Percentiles rank a stretch among this genome's conserved stretches.
phyloP scores from a whole-genome alignment of 441 rosid genomes.

The Jatropha podagrica region DNA sequence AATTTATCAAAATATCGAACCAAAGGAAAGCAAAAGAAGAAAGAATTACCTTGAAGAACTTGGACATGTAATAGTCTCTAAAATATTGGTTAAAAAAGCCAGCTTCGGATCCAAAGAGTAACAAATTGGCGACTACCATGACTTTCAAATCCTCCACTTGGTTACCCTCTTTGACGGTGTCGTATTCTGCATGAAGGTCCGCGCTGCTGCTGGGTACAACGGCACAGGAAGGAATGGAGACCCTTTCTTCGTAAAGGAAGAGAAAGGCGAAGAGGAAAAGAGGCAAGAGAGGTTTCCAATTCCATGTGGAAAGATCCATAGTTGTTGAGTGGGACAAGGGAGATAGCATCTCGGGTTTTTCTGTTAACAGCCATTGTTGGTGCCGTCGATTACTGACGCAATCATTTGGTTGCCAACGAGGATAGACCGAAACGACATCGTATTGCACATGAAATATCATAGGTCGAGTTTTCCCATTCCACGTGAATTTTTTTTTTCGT shows the following conservation, averaged over 20 bases:
- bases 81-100: constrained; percentile 39
- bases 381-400: background rate
- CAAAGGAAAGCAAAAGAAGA: background rate
- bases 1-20: background rate
- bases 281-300: constrained; percentile 40
- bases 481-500: no score
- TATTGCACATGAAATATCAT: no score
- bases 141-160: constrained; percentile 41
- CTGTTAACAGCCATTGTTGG: constrained; percentile 7
- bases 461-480: no score
- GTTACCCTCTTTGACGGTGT: constrained; percentile 16
- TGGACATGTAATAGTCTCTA: constrained; percentile 56
- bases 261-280: constrained; percentile 32
- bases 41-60: constrained; percentile 45
- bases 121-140: constrained; percentile 56
- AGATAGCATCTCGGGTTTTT: constrained; percentile 28
- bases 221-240: constrained; percentile 48
- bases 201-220: constrained; percentile 24
- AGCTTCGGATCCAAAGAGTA: constrained; percentile 45
- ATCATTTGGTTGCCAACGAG: background rate
- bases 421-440: background rate
- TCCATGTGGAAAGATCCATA: constrained; percentile 33
- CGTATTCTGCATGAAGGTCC: constrained; percentile 5
- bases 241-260: constrained; percentile 42
- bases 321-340: background rate